Evolutionary conservation across 495 filamentous ascomycete species (phyloP).

Genomic region (Penicillium odoratum): DNA sequence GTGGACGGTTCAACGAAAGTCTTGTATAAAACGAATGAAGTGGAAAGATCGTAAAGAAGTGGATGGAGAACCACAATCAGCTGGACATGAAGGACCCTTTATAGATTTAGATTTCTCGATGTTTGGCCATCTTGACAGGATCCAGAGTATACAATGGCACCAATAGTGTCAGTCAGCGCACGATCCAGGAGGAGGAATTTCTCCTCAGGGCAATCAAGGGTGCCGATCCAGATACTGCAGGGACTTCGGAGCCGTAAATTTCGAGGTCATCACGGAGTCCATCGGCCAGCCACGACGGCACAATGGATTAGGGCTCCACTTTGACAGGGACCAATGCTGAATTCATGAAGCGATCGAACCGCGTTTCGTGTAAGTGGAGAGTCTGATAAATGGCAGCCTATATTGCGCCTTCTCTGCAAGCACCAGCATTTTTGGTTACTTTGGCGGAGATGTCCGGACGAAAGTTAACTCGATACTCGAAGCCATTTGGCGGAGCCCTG

Average conservation of each 20-base stretch:
- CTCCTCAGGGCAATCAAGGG: constrained; percentile 23
- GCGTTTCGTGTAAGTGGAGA: constrained; percentile 11
- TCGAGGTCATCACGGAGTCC: constrained; percentile 27
- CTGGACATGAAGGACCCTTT: constrained; percentile 23
- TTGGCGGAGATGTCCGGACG: constrained; percentile 25
- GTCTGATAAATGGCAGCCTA: constrained; percentile 12
- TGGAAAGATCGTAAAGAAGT: constrained; percentile 14
- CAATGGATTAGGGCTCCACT: constrained; percentile 20
- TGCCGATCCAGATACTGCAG: constrained; percentile 26
- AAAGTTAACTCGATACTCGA: constrained; percentile 10
- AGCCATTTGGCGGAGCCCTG: constrained; percentile 19
- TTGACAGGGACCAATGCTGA: constrained; percentile 1
- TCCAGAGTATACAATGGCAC: constrained; percentile 3
- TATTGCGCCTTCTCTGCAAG: constrained; percentile 16
- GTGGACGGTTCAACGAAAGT: constrained; percentile 23
- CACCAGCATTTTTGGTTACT: constrained; percentile 15
- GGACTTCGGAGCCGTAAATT: constrained; percentile 12
- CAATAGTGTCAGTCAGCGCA: constrained; percentile 11
- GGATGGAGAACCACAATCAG: constrained; percentile 13
- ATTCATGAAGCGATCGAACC: constrained; percentile 11
- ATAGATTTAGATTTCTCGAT: constrained; percentile 16
- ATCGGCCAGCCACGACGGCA: constrained; percentile 24
- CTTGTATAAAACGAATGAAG: constrained; percentile 12
- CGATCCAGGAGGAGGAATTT: constrained; percentile 21
- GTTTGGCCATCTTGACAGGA: constrained; percentile 1